phyloP scores from a whole-genome alignment of 768 basidiomycete species.

The Rhodotorula graminis region DNA sequence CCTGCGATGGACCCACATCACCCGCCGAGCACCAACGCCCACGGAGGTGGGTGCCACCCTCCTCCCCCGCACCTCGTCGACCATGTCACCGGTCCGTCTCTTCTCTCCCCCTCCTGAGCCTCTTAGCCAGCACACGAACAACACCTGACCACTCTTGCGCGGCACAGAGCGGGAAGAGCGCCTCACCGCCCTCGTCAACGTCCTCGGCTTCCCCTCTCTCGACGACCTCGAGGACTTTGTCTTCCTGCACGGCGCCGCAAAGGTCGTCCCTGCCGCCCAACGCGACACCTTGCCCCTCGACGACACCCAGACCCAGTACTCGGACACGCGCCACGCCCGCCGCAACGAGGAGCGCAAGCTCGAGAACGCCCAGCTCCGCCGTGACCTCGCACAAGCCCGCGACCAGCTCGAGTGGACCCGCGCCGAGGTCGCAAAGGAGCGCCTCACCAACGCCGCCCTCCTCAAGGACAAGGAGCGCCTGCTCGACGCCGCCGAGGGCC shows the following conservation, averaged over 20 bases:
- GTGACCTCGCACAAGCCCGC: background rate
- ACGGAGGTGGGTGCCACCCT: background rate
- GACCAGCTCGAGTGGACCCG: constrained; percentile 4
- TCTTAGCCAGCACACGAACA: background rate
- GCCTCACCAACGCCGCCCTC: background rate
- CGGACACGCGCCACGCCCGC: background rate
- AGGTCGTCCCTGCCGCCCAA: constrained; percentile 15
- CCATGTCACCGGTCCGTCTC: background rate
- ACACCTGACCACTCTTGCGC: background rate
- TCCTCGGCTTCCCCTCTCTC: constrained; percentile 30
- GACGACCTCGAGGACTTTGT: constrained; percentile 33
- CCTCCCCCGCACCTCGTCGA: background rate
- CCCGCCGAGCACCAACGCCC: background rate
- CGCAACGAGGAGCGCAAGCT: background rate
- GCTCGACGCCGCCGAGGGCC: background rate
- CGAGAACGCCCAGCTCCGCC: background rate
- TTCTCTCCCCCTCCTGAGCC: background rate
- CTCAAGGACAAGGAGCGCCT: background rate
- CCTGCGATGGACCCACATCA: background rate
- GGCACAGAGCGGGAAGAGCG: constrained; percentile 9
- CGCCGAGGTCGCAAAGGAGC: background rate
- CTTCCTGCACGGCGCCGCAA: constrained; percentile 20
- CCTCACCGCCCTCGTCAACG: constrained; percentile 13
- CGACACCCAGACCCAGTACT: constrained; percentile 12
- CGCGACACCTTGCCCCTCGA: constrained; percentile 16